phyloP scores from a whole-genome alignment of 306 rosid species.

The Cucurbita argyrosperma region DNA sequence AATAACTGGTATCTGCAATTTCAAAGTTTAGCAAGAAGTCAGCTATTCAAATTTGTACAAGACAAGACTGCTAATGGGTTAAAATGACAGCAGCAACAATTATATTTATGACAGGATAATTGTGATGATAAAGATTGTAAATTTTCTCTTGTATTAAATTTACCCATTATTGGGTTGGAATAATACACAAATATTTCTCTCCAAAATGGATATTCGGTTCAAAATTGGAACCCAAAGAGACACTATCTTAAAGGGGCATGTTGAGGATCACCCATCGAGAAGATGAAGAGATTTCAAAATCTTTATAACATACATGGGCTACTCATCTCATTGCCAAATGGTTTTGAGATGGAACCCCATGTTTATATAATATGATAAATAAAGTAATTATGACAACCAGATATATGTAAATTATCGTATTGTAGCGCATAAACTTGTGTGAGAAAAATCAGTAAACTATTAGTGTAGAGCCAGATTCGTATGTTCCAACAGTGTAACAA shows the following conservation, averaged over 20 bases:
- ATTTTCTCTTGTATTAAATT: no score
- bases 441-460: not conserved
- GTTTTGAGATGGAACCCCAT: no score
- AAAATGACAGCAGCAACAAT: not conserved
- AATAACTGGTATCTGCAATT: constrained; percentile 60
- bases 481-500: not conserved
- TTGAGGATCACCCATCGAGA: no score
- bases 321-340: no score
- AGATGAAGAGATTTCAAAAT: no score
- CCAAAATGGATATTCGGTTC: no score
- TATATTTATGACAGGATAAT: not conserved
- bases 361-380: no score
- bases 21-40: constrained; percentile 2
- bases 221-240: no score
- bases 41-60: not conserved
- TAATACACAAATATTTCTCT: no score
- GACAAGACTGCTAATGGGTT: not conserved
- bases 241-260: no score
- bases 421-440: not conserved
- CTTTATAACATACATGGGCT: no score
- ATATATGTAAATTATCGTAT: not conserved
- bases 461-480: not conserved
- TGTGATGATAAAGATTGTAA: not conserved
- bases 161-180: no score
- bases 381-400: not conserved